Base-by-base conservation (phyloP, 176 grass and related monocot species). In the Hordeum marinum region DNA sequence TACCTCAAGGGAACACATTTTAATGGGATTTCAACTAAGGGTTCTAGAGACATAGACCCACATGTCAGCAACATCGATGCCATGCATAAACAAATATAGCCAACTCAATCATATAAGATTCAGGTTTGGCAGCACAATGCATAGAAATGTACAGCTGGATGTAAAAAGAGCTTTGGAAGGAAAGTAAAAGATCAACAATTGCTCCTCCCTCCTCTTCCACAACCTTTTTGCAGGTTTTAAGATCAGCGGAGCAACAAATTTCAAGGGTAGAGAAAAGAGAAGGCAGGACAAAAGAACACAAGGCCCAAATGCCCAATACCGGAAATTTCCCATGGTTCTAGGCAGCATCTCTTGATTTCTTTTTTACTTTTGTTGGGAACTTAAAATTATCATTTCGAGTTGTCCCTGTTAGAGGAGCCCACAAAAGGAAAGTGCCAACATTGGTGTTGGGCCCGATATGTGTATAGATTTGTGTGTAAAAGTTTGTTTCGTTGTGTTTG, bases 401-500 rank as follows among this genome's bases (percentile, higher is more conserved):
- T 90, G 84, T 90, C 84, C 66, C 78, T 79, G 74, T 87, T 90
- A 83, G 72, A 67, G 88, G 88, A 86, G 75, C 80, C 80, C 88
- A 79, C 80, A 87, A 83, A 82, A 83, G 88, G 88, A 72, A 90
- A 73, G 63, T 73, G 79, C 55, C 84, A 73, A 73, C 14, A 73
- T 72, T 78, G 68, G 59, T 77, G 65, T 73, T 86, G 79, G 73
- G 32, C 64, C 88, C 88, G 41, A 71, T 69, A 72, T 55, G 65
- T 45, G 64, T 57, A 68, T 76, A 71, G 32, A 9, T 66, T 79
- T 57, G 24, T 45, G 32, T 63, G 63, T 90, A 74, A 65, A 57
- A 72, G 59, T 82, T 86, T 82, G 78, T 71, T 82, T 43, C 83
- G 37, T 72, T 64, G 75, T 37, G 80, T 79, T 71, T 71, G 81